Base-by-base conservation (phyloP, 2,329 filamentous ascomycete species). In the Ophiostoma ulmi region DNA sequence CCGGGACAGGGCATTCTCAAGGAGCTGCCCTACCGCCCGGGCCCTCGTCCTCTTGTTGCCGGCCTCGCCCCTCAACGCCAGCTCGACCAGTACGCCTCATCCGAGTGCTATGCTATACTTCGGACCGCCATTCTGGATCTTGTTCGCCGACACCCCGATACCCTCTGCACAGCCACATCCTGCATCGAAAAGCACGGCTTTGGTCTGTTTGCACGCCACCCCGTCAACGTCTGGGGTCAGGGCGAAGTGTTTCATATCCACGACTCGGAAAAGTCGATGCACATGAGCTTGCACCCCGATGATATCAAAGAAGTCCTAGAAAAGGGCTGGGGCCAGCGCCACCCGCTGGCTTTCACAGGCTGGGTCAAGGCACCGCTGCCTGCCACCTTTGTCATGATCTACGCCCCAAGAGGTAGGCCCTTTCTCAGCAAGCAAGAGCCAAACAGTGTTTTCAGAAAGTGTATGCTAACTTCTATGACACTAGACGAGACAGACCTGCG, bases 181-280 rank as follows among this genome's bases (percentile, higher is more conserved):
- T 94, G 91, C 76, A 89, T 95, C 74, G 92, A 95, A 79, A 94
- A 94, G 81, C 89, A 94, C 77, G 90, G 90, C 61, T 85, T 92
- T 6, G 92, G 90, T 0, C 83, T 96, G 0, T 95, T 94, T 78
- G 86, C 90, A 0, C 82, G 81, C 2, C 82, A 85, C 68, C 89
- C 90, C 0, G 82, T 90, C 73, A 90, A 90, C 76, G 85, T 87
- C 39, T 91, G 88, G 13, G 92, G 90, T 75, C 87, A 90, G 74
- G 92, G 92, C n/a, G 93, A 96, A 80, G 86, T 96, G 63, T 91
- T 88, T 75, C 93, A 97, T 78, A 87, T 92, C 13, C 93, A 96
- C 79, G 86, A 89, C 67, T 88, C 85, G 35, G 92, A 95, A 74
- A 87, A 90, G 72, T 91, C 88, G 3, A 83, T 95, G 84, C 93